These are phyloP conservation scores for Elaeis guineensis DNA, from an alignment of 176 grass and related monocot species.

Conservation along the genomic window DNA sequence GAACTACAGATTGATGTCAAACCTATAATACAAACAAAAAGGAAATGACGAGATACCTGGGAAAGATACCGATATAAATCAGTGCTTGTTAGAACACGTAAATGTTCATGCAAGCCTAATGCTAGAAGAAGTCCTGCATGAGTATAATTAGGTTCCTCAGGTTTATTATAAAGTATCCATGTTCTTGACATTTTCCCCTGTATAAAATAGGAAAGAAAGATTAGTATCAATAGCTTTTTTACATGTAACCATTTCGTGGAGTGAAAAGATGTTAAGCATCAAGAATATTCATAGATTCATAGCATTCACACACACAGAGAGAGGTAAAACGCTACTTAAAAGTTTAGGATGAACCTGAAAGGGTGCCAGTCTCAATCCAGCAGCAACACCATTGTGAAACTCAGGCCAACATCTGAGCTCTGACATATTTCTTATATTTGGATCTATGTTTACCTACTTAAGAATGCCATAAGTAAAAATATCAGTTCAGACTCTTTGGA, in stretches of 20 bases:
- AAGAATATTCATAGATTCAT: no score
- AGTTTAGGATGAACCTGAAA: constrained; percentile 54
- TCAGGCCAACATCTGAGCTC: constrained; percentile 91
- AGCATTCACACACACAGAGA: no score
- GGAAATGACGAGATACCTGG: constrained; percentile 34
- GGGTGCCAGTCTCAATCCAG: constrained; percentile 87
- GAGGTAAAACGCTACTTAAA: no score
- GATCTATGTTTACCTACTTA: constrained; percentile 87
- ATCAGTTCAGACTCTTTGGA: no score
- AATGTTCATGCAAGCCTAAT: constrained; percentile 89
- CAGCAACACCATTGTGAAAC: constrained; percentile 96
- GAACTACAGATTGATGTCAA: no score
- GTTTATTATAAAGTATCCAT: constrained; percentile 97
- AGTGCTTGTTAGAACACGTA: constrained; percentile 65
- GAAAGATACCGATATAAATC: constrained; percentile 87
- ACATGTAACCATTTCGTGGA: not conserved
- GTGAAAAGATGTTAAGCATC: no score
- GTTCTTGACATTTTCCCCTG: constrained; percentile 97
- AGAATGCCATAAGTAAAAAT: not conserved
- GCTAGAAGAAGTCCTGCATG: constrained; percentile 92
- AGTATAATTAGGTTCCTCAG: constrained; percentile 78
- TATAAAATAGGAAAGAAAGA: constrained; percentile 7
- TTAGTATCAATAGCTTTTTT: no score
- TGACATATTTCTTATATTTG: constrained; percentile 64
- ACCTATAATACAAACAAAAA: no score